phyloP scores from a whole-genome alignment of 2,329 filamentous ascomycete genomes.

The Pochonia chlamydosporia region DNA sequence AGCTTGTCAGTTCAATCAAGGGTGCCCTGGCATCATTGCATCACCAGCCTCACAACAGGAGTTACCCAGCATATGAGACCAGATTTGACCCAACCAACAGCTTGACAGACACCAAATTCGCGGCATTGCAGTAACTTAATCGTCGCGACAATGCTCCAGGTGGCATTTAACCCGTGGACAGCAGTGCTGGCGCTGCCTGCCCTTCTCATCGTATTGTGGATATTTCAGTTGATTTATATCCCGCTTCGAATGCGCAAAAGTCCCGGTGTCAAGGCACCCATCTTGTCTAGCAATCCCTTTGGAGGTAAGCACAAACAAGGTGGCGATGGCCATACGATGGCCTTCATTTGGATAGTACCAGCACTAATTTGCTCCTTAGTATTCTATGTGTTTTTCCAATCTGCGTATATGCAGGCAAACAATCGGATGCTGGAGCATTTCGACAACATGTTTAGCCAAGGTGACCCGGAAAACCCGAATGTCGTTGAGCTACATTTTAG shows the following conservation, averaged over 20 bases:
- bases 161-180: conserved; percentile 2
- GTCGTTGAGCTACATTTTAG: conserved; percentile 48
- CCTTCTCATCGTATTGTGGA: conserved; percentile 6
- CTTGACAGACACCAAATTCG: too few species aligned
- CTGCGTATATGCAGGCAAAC: conserved; percentile 13
- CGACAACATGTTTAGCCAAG: conserved; percentile 7
- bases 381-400: conserved; percentile 7
- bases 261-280: conserved; percentile 8
- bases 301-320: conserved; percentile 1
- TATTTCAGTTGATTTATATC: conserved; percentile 4
- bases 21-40: too few species aligned
- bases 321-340: neutral
- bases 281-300: conserved; percentile 9
- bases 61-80: too few species aligned
- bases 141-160: conserved; percentile 4
- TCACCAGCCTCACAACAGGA: too few species aligned
- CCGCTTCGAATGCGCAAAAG: conserved; percentile 8
- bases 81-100: too few species aligned
- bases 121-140: too few species aligned
- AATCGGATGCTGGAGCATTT: conserved; percentile 14
- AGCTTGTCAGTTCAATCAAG: too few species aligned
- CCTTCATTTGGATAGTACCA: neutral
- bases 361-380: too few species aligned
- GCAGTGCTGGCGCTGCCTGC: conserved; percentile 9
- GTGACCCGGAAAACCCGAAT: conserved; percentile 4